These are phyloP conservation scores for Penicillium samsonianum DNA, from an alignment of 495 filamentous ascomycete species.

Conservation along the genomic window DNA sequence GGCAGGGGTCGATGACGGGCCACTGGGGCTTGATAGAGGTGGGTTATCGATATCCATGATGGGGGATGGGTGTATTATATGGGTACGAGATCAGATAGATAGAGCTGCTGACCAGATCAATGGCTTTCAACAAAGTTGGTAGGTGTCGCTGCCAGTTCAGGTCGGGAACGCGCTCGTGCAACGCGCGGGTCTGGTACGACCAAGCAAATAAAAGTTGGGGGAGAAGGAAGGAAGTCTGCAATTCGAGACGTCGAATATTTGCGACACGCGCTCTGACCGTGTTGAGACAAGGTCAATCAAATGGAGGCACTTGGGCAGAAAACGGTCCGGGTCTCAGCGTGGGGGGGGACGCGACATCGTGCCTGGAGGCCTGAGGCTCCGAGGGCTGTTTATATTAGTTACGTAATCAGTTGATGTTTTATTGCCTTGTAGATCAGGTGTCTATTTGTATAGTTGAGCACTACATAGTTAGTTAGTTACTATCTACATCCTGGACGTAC, in stretches of 20 bases:
- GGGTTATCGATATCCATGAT: conserved; percentile 43
- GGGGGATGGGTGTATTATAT: neutral
- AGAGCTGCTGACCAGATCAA: neutral
- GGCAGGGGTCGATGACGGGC: conserved; percentile 39
- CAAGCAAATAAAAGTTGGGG: conserved; percentile 14
- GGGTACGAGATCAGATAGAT: neutral
- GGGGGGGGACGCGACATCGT: conserved; percentile 14
- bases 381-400: conserved; percentile 5
- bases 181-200: conserved; percentile 29
- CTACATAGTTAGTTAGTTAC: too few relatives aligned
- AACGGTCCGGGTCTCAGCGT: conserved; percentile 2
- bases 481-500: too few relatives aligned
- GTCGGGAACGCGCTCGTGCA: conserved; percentile 31
- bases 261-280: conserved; percentile 4
- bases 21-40: conserved; percentile 27
- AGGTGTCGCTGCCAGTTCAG: conserved; percentile 15
- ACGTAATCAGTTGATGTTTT: neutral
- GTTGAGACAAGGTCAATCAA: conserved; percentile 1
- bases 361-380: conserved; percentile 16
- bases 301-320: conserved; percentile 7
- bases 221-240: neutral
- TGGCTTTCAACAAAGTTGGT: neutral
- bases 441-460: neutral
- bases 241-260: neutral
- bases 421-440: neutral